phyloP scores from a whole-genome alignment of 345 rosid species.

The Eucalyptus tenuipes region DNA sequence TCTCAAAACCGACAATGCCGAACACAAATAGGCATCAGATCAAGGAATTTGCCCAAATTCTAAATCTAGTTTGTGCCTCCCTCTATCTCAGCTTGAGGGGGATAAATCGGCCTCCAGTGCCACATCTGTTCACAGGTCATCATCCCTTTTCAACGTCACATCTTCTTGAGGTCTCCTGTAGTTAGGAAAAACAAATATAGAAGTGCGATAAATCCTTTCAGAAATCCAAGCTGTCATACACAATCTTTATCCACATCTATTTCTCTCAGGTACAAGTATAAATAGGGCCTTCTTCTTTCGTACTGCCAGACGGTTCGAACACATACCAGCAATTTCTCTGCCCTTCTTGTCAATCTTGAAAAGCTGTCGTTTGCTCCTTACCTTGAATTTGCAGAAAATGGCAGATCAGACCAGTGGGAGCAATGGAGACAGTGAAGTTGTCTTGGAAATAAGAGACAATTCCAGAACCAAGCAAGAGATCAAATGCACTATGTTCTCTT shows the following conservation, averaged over 20 bases:
- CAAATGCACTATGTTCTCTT: rapidly evolving
- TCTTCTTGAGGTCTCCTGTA: too few species aligned
- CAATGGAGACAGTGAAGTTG: neutral
- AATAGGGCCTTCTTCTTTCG: neutral
- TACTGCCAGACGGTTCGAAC: neutral
- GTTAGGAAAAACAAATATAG: too few species aligned
- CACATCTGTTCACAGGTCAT: neutral
- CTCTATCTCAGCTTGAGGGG: neutral
- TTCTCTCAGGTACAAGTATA: neutral
- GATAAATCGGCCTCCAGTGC: neutral
- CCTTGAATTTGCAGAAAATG: neutral
- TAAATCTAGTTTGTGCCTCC: neutral
- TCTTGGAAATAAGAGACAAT: neutral
- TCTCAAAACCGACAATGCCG: neutral
- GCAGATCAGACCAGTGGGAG: neutral
- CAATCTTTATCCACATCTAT: neutral
- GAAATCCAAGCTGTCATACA: neutral
- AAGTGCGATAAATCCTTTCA: neutral
- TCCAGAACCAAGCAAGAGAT: neutral
- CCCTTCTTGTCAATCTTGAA: neutral
- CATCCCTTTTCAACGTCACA: neutral
- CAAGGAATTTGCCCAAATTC: neutral
- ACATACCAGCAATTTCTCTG: neutral
- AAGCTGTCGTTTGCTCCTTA: neutral
- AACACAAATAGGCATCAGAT: neutral